Base-by-base conservation (phyloP, 208 protist species). In the Entamoeba moshkovskii region DNA sequence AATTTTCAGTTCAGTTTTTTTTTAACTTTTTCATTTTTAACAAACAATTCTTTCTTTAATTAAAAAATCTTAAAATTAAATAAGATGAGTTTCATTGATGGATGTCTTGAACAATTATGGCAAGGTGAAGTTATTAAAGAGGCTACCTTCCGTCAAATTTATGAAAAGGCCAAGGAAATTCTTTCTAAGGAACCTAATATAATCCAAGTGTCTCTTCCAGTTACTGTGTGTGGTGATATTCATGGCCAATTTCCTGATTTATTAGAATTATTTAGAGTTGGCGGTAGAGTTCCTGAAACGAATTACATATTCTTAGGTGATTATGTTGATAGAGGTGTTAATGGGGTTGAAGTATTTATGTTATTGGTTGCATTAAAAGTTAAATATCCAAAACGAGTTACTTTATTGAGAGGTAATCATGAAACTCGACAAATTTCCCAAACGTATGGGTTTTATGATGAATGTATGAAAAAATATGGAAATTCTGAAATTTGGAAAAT, bases 261-360 rank as follows among this genome's bases (percentile, higher is more conserved):
- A 18, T 96, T 98, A 85, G 97, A 99, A 96, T 96, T 99, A 29
- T 99, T 99, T 94, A 96, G 96, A 93, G 97, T 98, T 93, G 98
- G 98, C 3, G 98, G 98, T 29, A 16, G 29, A 66, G 42, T 48
- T 25, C 93, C 29, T 13, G 33, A 47, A n/a, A 94, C 25, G 0
- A 93, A 95, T 45, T 96, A 95, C 59, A n/a, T 95, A 3, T 96
- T 95, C 91, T 13, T 94, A 5, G 95, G 95, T 38, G 95, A 95
- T 47, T 95, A 93, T 73, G 95, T 95, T 6, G 95, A 95, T 93
- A 5, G 95, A 38, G 95, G 95, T 38, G 98, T 97, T 96, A 98
- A 99, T 95, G 97, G 96, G 3, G 96, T 99, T 33, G 99, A 99
- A 94, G 98, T 97, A n/a, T 96, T 99, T 49, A 96, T 98, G 1